Conservation (phyloP, 1,284 basidiomycete species). For the Marasmius sp. region DNA sequence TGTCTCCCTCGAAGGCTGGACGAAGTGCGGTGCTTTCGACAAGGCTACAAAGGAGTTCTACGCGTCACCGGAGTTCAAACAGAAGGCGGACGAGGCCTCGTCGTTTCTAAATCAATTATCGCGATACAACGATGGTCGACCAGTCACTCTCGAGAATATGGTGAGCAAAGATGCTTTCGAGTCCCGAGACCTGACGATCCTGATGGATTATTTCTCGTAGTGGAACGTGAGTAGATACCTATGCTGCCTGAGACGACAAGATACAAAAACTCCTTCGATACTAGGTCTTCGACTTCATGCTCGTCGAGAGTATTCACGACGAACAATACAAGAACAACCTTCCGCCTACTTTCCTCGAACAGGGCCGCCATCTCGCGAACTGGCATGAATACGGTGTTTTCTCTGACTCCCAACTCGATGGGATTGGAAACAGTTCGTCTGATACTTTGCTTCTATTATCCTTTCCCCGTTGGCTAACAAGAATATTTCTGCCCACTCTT, state of each 20-base stretch:
- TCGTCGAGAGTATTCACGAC: slow-evolving; percentile 73
- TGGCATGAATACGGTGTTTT: slow-evolving; percentile 78
- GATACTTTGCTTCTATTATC: neutral
- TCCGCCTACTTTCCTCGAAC: slow-evolving; percentile 54
- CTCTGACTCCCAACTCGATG: slow-evolving; percentile 49
- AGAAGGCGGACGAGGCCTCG: slow-evolving; percentile 45
- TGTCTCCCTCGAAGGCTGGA: slow-evolving; percentile 55
- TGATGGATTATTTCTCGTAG: slow-evolving; percentile 30
- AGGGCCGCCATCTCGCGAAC: slow-evolving; percentile 67
- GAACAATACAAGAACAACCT: slow-evolving; percentile 51
- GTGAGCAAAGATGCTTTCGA: slow-evolving; percentile 36
- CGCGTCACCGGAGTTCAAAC: slow-evolving; percentile 51
- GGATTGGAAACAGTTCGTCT: slow-evolving; percentile 71
- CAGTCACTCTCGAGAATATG: slow-evolving; percentile 63
- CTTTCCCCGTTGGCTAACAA: neutral
- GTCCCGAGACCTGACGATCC: neutral
- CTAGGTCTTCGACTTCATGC: slow-evolving; percentile 76
- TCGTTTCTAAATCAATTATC: slow-evolving; percentile 57
- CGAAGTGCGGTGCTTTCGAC: slow-evolving; percentile 47
- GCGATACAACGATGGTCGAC: slow-evolving; percentile 3
- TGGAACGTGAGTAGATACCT: slow-evolving; percentile 53
- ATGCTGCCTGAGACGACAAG: neutral
- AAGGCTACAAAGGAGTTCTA: slow-evolving; percentile 10
- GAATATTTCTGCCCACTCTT: slow-evolving; percentile 4
- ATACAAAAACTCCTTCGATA: neutral